Evolutionary conservation across 2,329 filamentous ascomycete genomes (phyloP), one percentile per base, ranked within the genome.

Genomic region (Colletotrichum kahawae): DNA sequence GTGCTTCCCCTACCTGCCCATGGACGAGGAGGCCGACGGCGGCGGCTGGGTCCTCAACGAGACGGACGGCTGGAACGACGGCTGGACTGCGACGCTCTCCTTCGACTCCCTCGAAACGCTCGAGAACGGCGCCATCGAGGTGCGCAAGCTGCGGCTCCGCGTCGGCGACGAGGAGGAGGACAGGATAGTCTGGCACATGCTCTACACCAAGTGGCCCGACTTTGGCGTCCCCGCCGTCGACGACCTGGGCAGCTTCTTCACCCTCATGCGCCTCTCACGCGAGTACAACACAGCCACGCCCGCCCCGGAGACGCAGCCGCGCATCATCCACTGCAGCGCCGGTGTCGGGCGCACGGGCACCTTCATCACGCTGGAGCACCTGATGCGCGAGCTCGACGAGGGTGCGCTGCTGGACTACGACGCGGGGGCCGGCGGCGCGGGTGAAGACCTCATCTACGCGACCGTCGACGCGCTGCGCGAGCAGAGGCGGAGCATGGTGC

Each of bases 401-500:
- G 96, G 95, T 65, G 89, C 92, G 27, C 85, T 98, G 65, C 87
- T 90, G 77, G 82, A 86, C 29, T 85, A 85, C 74, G 85, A 88
- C 69, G 79, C 80, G 18, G 73, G 78, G 36, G 79, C 84, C 31
- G 60, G 67, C 63, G 72, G 77, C 31, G 60, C 69, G 67, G 70
- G 77, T 29, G 67, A 77, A 16, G 96, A 98, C 80, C 90, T 93
- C 4, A 90, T 99, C 54, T 94, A 92, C 78, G 89, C 94, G 21
- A 94, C 94, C 0, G 96, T 99, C 69, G 93, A 98, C 79, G 85
- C 87, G 75, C 89, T 99, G 70, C 91, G 97, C 59, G 92, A 96
- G 83, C 97, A 99, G 87, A 91, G 97, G 21, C 94, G 95, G 87
- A 95, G 93, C 85, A 99, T 99, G 97, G 97, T 99, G 7, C 97